Evolutionary conservation across 169 alveolate species (phyloP).

Genomic region (Plasmodium reichenowi): DNA sequence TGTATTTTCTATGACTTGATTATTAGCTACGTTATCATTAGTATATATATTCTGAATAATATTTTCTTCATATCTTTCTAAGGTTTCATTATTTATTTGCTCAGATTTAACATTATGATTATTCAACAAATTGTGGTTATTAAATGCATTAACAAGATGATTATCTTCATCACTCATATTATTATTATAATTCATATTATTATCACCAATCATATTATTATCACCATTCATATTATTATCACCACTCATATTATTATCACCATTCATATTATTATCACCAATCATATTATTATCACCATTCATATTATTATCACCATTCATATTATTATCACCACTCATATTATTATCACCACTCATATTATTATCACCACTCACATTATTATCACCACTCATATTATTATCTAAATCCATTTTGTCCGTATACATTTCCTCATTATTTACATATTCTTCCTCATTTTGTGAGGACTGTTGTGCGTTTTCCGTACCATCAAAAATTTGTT

Average conservation of each 20-base stretch:
- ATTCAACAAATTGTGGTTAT: background rate
- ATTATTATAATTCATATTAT: background rate
- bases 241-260: background rate
- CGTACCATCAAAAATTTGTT: background rate
- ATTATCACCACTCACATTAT: background rate
- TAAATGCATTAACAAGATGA: background rate
- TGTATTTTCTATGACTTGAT: background rate
- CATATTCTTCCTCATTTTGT: background rate
- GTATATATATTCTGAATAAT: background rate
- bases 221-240: background rate
- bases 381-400: background rate
- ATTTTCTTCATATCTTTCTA: constrained; percentile 49
- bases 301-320: background rate
- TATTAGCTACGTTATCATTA: background rate
- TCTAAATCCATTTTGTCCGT: background rate
- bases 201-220: background rate
- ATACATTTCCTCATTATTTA: background rate
- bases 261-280: background rate
- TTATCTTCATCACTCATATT: background rate
- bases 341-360: background rate
- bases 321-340: background rate
- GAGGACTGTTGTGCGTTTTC: background rate
- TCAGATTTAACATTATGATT: background rate
- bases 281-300: background rate
- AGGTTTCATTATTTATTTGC: constrained; percentile 17